phyloP scores from a whole-genome alignment of 177 flowering plant species.

The Vitis hybrid region DNA sequence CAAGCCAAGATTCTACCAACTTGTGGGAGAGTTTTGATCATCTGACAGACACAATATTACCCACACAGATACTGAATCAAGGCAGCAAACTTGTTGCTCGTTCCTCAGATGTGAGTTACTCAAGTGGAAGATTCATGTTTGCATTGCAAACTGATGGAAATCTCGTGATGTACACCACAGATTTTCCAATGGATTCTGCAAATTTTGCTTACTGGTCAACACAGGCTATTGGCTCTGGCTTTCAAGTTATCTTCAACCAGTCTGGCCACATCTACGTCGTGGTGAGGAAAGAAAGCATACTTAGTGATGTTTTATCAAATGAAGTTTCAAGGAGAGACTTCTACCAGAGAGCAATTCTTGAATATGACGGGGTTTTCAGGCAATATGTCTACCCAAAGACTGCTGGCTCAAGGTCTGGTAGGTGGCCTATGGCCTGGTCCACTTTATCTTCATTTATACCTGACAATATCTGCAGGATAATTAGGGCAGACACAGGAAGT shows the following conservation, averaged over 20 bases:
- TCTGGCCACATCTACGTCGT: slow-evolving; percentile 29
- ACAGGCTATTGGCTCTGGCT: slow-evolving; percentile 16
- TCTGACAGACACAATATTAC: slow-evolving; percentile 37
- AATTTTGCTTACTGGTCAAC: slow-evolving; percentile 32
- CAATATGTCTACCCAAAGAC: slow-evolving; percentile 29
- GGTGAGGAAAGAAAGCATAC: slow-evolving; percentile 10
- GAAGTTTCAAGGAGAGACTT: slow-evolving; percentile 6
- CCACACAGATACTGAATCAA: slow-evolving; percentile 21
- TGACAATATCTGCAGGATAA: slow-evolving; percentile 17
- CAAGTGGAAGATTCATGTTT: slow-evolving; percentile 38
- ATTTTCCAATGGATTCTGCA: slow-evolving; percentile 2
- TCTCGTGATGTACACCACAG: slow-evolving; percentile 27
- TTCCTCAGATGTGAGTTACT: slow-evolving; percentile 21
- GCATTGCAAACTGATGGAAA: slow-evolving; percentile 30
- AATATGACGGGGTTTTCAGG: slow-evolving; percentile 37
- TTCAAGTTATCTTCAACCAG: slow-evolving; percentile 32
- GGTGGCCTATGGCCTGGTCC: slow-evolving; percentile 19
- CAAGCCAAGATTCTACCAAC: neutral
- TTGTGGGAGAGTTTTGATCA: slow-evolving; percentile 37
- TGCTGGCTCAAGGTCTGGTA: neutral
- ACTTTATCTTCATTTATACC: slow-evolving; percentile 5
- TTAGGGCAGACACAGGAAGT: slow-evolving; percentile 4
- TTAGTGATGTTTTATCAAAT: slow-evolving; percentile 1
- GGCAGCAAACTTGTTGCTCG: slow-evolving; percentile 22
- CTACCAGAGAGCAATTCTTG: slow-evolving; percentile 33